Conservation (phyloP, 139 green algal genomes). For the Chlorella sp. region DNA sequence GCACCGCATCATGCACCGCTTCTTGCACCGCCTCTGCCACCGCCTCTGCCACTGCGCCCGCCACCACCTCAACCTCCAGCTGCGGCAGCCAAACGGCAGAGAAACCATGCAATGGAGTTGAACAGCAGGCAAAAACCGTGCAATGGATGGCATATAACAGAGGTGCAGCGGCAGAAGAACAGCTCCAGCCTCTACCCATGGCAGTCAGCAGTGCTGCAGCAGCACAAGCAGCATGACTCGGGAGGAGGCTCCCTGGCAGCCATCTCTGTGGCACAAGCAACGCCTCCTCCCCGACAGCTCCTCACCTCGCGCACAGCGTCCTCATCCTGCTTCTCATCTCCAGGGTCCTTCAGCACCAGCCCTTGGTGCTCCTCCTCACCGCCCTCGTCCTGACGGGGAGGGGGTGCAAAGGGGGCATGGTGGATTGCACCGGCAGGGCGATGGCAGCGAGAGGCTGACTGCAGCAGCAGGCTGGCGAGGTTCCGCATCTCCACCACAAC, state of each 20-base stretch:
- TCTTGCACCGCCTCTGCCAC: slow-evolving; percentile 21
- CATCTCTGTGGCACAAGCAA: too few species aligned
- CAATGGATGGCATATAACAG: too few species aligned
- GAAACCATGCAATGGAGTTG: background rate
- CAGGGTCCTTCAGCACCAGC: slow-evolving; percentile 19
- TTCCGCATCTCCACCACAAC: too few species aligned
- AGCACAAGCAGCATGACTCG: too few species aligned
- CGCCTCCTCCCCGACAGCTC: background rate
- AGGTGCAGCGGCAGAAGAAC: too few species aligned
- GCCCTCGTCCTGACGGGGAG: background rate
- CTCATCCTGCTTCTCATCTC: background rate
- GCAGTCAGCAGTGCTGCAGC: background rate
- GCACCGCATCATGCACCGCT: slow-evolving; percentile 25
- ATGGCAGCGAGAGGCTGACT: too few species aligned
- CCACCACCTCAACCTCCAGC: slow-evolving; percentile 41
- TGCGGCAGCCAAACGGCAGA: background rate
- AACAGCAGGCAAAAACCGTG: too few species aligned
- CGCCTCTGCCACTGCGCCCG: slow-evolving; percentile 20
- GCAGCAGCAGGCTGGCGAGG: too few species aligned
- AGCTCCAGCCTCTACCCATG: too few species aligned
- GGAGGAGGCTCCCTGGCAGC: too few species aligned
- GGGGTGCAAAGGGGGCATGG: too few species aligned
- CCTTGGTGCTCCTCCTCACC: background rate
- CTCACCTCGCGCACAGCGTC: slow-evolving; percentile 5
- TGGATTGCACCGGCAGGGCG: too few species aligned